These are phyloP conservation scores for Cordia subcordata DNA, from an alignment of 257 asterid species.

Conservation along the genomic window DNA sequence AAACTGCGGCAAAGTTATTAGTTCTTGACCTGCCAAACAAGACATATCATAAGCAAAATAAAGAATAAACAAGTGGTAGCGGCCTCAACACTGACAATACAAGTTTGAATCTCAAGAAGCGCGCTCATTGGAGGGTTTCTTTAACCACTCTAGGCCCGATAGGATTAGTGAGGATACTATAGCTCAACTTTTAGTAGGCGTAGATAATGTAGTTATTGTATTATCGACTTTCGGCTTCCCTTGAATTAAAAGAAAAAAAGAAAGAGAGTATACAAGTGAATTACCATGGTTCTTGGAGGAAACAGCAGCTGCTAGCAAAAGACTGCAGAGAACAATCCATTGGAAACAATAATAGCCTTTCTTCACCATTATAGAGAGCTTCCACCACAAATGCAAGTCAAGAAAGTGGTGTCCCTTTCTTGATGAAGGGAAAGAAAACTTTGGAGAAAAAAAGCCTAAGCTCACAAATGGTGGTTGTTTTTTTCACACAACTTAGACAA, in stretches of 20 bases:
- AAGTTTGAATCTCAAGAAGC: too few relatives aligned
- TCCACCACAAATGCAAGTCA: conserved; percentile 10
- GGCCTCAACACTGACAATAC: too few relatives aligned
- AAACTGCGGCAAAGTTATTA: background rate
- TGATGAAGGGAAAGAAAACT: background rate
- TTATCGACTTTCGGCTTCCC: too few relatives aligned
- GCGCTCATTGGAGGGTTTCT: too few relatives aligned
- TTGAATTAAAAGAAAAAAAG: too few relatives aligned
- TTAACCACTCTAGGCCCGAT: too few relatives aligned
- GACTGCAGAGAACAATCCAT: conserved; percentile 29
- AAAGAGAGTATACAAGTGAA: background rate
- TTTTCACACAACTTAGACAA: conserved; percentile 21
- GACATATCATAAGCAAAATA: background rate
- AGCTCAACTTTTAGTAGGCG: too few relatives aligned
- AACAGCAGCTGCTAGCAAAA: conserved; percentile 34
- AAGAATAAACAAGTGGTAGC: too few relatives aligned
- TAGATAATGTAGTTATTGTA: too few relatives aligned
- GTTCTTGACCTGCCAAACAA: background rate
- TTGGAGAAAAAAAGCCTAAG: conserved; percentile 8
- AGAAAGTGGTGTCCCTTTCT: conserved; percentile 21
- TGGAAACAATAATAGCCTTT: too few relatives aligned
- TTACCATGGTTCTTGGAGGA: conserved; percentile 56
- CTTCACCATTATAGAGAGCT: conserved; percentile 29
- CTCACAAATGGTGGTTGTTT: conserved; percentile 16
- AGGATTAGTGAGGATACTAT: too few relatives aligned